Percentiles rank a stretch among this genome's conserved stretches.
phyloP scores from a whole-genome alignment of 2,329 filamentous ascomycete genomes.

The Alternaria longipes region DNA sequence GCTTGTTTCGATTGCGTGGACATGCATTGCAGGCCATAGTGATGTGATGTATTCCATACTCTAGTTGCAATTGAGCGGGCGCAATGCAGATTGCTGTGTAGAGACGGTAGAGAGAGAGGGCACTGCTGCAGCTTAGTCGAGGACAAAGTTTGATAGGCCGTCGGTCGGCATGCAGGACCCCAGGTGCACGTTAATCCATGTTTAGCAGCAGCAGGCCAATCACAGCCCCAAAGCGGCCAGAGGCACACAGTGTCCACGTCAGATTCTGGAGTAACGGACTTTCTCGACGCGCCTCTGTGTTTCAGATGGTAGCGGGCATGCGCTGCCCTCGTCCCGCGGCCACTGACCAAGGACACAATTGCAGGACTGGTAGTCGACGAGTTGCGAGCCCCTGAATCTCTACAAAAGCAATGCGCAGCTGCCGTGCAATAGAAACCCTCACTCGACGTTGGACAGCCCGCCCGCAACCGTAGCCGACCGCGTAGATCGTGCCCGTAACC shows the following conservation, averaged over 20 bases:
- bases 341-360: slow-evolving; percentile 34
- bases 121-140: slow-evolving; percentile 1
- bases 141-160: slow-evolving; percentile 12
- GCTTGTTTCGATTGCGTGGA: slow-evolving; percentile 22
- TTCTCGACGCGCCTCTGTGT: slow-evolving; percentile 43
- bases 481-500: slow-evolving; percentile 22
- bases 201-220: slow-evolving; percentile 26
- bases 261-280: slow-evolving; percentile 34
- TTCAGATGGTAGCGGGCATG: slow-evolving; percentile 34
- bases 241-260: slow-evolving; percentile 39
- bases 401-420: slow-evolving; percentile 23
- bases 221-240: slow-evolving; percentile 10
- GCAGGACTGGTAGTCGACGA: slow-evolving; percentile 5
- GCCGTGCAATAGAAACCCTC: slow-evolving; percentile 9
- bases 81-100: neutral
- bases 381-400: slow-evolving; percentile 23
- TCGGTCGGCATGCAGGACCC: slow-evolving; percentile 12
- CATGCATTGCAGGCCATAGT: slow-evolving; percentile 2
- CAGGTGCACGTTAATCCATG: slow-evolving; percentile 27
- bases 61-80: neutral
- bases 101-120: neutral
- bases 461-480: slow-evolving; percentile 5
- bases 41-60: neutral
- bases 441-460: slow-evolving; percentile 2
- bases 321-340: slow-evolving; percentile 20